A percentile compares a stretch with the other conserved stretches of the same genome.
Evolutionary conservation across 23 red algal genomes (phyloP).

Genomic region (Agarophyton chilense): DNA sequence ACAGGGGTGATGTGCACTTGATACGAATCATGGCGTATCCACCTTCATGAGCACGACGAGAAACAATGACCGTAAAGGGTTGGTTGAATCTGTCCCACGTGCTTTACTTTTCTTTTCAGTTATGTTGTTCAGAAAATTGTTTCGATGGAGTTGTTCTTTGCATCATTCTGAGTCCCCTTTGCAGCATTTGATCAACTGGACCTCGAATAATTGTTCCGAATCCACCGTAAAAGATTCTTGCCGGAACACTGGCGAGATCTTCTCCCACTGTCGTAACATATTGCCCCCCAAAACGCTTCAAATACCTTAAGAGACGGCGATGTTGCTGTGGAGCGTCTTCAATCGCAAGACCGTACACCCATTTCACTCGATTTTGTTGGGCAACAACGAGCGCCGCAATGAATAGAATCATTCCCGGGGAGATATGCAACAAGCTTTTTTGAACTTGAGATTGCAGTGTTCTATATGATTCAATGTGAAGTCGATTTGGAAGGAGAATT

Average conservation of each 20-base stretch:
- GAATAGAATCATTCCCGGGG: constrained; percentile 64
- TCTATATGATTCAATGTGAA: constrained; percentile 67
- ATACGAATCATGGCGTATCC: constrained; percentile 73
- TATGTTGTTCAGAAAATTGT: background rate
- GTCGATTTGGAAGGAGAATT: constrained; percentile 42
- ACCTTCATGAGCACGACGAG: background rate
- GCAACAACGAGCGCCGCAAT: constrained; percentile 49
- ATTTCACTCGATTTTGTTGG: background rate
- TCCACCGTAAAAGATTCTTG: constrained; percentile 67
- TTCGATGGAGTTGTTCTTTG: background rate
- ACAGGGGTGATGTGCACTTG: constrained; percentile 74
- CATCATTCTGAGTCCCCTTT: constrained; percentile 28
- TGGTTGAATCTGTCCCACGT: background rate
- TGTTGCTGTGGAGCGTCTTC: constrained; percentile 60
- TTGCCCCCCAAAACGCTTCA: constrained; percentile 60
- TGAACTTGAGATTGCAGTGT: background rate
- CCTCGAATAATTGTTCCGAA: constrained; percentile 66
- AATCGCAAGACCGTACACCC: constrained; percentile 72
- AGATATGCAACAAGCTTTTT: background rate
- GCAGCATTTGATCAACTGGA: constrained; percentile 36
- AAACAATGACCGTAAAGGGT: background rate
- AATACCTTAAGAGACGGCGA: constrained; percentile 43
- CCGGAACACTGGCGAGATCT: constrained; percentile 20
- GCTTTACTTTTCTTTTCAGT: background rate
- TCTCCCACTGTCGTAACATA: constrained; percentile 25